phyloP scores from a whole-genome alignment of 768 basidiomycete species.

The Boletus edulis region DNA sequence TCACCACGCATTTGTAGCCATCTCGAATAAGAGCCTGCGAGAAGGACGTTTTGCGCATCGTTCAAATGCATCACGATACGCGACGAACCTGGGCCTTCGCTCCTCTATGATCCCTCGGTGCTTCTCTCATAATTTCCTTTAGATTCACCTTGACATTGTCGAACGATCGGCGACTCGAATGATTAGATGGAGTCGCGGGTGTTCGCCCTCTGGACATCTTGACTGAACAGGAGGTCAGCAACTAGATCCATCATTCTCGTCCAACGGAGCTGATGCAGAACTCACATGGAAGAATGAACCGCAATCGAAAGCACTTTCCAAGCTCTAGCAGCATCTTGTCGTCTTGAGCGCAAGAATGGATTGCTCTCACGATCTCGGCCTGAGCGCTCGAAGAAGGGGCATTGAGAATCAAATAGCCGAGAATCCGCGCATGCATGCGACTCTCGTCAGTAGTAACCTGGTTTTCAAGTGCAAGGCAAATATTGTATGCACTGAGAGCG shows the following conservation, averaged over 20 bases:
- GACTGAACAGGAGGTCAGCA: background rate
- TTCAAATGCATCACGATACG: background rate
- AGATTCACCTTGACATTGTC: background rate
- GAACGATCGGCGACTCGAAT: background rate
- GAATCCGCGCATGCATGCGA: background rate
- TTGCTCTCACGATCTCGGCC: background rate
- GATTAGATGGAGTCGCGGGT: background rate
- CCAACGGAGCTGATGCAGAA: background rate
- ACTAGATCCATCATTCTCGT: background rate
- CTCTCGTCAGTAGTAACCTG: background rate
- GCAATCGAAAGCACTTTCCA: background rate
- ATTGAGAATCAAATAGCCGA: background rate
- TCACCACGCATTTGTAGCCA: background rate
- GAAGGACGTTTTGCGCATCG: too few relatives aligned
- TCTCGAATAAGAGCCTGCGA: background rate
- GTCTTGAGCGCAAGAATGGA: background rate
- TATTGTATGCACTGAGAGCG: constrained; percentile 14
- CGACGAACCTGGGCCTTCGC: background rate
- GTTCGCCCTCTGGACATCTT: background rate
- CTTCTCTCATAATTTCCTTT: background rate
- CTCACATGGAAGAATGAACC: background rate
- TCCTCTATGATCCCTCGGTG: background rate
- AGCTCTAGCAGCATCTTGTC: background rate
- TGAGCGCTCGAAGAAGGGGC: background rate
- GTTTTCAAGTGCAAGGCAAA: background rate